These are phyloP conservation scores for Waltergamsia citrina DNA, from an alignment of 2,329 filamentous ascomycete genomes.

Conservation along the genomic window DNA sequence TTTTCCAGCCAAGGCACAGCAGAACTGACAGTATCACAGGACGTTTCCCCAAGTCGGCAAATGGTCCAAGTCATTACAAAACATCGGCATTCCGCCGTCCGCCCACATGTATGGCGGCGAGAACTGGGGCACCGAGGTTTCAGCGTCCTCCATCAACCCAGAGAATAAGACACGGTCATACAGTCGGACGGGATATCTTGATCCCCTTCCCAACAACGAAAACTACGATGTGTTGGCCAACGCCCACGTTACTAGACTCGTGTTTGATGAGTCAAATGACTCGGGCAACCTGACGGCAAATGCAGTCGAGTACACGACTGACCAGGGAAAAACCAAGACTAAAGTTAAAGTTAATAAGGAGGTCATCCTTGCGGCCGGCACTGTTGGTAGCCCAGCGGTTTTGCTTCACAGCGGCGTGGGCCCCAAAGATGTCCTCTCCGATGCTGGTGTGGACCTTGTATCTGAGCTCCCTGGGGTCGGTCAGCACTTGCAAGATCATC, in stretches of 20 bases:
- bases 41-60: neutral
- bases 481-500: slow-evolving; percentile 29
- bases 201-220: slow-evolving; percentile 9
- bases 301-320: slow-evolving; percentile 31
- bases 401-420: slow-evolving; percentile 22
- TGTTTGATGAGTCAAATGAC: slow-evolving; percentile 25
- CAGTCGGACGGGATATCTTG: slow-evolving; percentile 13
- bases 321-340: slow-evolving; percentile 1
- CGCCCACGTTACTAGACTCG: slow-evolving; percentile 32
- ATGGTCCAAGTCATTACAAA: neutral
- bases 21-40: neutral
- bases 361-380: slow-evolving; percentile 30
- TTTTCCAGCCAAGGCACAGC: too few species aligned
- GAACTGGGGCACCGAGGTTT: neutral
- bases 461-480: slow-evolving; percentile 26
- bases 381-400: slow-evolving; percentile 28
- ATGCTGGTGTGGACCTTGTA: slow-evolving; percentile 18
- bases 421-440: slow-evolving; percentile 15
- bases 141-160: slow-evolving; percentile 11
- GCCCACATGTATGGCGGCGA: neutral
- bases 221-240: slow-evolving; percentile 36
- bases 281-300: slow-evolving; percentile 27
- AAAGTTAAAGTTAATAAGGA: slow-evolving; percentile 20
- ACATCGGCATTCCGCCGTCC: neutral
- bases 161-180: slow-evolving; percentile 13